Base-by-base conservation (phyloP, 164 flowering plant species). In the Platanus orientalis region DNA sequence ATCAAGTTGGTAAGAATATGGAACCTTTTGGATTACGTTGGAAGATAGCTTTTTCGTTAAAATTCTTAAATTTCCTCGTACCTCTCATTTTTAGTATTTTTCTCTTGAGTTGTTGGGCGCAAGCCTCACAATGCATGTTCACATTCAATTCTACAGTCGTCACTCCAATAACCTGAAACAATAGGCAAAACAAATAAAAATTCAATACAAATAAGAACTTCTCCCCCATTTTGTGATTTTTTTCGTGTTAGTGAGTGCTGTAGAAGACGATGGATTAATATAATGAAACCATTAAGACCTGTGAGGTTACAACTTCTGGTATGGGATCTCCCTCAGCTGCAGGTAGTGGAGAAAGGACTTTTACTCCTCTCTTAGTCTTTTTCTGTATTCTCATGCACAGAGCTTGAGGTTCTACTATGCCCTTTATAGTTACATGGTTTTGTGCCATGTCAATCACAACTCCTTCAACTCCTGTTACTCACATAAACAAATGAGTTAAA, bases 71-170 rank as follows among this genome's bases (percentile, higher is more conserved):
- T n/a, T n/a, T n/a, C n/a, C n/a, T n/a, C n/a, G n/a, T 36, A 90
- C 98, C 98, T 87, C 84, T 90, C 96, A 93, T 85, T 76, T 87
- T 81, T 53, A 90, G 94, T 25, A 93, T 90, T 78, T 87, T 93
- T 55, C 60, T 83, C 83, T 86, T 88, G 27, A 93, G 89, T 59
- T 90, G 97, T 60, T 72, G 80, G 21, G 98, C 96, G 63, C 98
- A 93, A 19, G 94, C 94, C 68, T 84, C 88, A 49, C 98, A 93
- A 66, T 93, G 98, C 98, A 93, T 90, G 78, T 87, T 87, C 14
- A 93, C 89, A 57, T 78, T 79, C 21, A 90, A 85, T 67, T 87
- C 96, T 66, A 93, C 83, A 6, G 86, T 88, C 1, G 70, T 75
- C 40, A 70, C 34, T 55, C 79, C 92, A 76, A 81, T 80, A 27